Conservation (phyloP, 805 yeast genomes). For the Phaffomyces thermotolerans region DNA sequence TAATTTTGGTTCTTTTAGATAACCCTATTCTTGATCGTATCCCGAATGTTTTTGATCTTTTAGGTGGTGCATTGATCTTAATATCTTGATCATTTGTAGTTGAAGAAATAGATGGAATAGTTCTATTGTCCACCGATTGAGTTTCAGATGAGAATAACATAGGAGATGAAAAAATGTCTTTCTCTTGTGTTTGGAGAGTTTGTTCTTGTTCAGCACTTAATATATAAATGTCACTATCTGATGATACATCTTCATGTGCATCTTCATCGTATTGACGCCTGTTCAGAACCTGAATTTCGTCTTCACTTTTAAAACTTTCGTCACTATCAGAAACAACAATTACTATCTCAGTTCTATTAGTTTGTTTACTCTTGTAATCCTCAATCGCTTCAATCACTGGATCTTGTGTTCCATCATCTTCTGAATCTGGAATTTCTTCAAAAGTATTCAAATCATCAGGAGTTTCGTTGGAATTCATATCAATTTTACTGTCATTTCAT, state of each 20-base stretch:
- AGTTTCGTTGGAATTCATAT: constrained; percentile 5
- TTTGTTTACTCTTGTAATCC: neutral
- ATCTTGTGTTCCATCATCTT: constrained; percentile 10
- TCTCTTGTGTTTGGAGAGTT: neutral
- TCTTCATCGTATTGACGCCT: neutral
- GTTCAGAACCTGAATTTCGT: neutral
- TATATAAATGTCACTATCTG: neutral
- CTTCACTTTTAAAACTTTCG: neutral
- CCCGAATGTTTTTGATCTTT: neutral
- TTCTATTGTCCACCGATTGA: too few species aligned
- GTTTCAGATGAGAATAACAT: too few species aligned
- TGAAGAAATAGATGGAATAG: too few species aligned
- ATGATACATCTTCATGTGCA: neutral
- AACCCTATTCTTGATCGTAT: constrained; percentile 18
- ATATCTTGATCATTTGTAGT: neutral
- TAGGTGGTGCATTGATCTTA: neutral
- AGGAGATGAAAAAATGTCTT: too few species aligned
- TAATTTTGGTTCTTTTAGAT: constrained; percentile 18
- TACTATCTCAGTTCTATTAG: neutral
- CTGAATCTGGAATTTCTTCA: constrained; percentile 16
- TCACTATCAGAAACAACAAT: neutral
- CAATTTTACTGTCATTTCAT: neutral
- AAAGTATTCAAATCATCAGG: neutral
- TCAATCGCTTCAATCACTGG: neutral
- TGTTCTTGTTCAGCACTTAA: neutral